phyloP scores from a whole-genome alignment of 2,329 filamentous ascomycete species.

The Elsinoe australis region DNA sequence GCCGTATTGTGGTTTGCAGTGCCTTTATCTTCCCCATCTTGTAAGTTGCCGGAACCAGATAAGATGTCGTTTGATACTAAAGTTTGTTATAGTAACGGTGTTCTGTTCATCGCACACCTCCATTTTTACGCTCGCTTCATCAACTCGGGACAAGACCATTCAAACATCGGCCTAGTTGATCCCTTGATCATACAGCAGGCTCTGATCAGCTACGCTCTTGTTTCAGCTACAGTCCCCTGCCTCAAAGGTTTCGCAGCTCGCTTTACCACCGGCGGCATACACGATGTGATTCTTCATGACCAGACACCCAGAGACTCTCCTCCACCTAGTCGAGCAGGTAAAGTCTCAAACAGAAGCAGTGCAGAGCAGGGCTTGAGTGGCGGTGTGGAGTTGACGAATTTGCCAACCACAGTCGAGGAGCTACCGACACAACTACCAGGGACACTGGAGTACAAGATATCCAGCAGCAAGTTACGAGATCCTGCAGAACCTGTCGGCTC shows the following conservation, averaged over 20 bases:
- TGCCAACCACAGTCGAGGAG: not conserved
- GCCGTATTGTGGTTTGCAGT: slow-evolving; percentile 6
- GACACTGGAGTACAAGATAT: not conserved
- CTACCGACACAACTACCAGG: not conserved
- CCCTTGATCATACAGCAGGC: slow-evolving; percentile 23
- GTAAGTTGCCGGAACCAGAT: not conserved
- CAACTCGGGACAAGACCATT: slow-evolving; percentile 15
- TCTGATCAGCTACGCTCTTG: slow-evolving; percentile 23
- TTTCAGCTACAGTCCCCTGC: slow-evolving; percentile 25
- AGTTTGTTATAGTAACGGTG: slow-evolving; percentile 1
- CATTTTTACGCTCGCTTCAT: slow-evolving; percentile 23
- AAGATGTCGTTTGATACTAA: not conserved
- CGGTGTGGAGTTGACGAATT: not conserved
- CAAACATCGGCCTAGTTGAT: slow-evolving; percentile 22
- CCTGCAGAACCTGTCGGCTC: not conserved
- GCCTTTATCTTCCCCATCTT: slow-evolving; percentile 10
- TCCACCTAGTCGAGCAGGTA: not conserved
- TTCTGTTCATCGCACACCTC: slow-evolving; percentile 10
- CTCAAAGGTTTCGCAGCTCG: slow-evolving; percentile 23
- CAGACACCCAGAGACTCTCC: not conserved
- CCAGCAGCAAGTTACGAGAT: not conserved
- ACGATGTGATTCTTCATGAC: slow-evolving; percentile 7
- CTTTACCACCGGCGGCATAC: slow-evolving; percentile 18
- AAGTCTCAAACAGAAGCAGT: not conserved
- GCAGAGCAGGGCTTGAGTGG: too few species aligned